These are phyloP conservation scores for Boletus sp. DNA, from an alignment of 1,284 basidiomycete species.

Conservation along the genomic window DNA sequence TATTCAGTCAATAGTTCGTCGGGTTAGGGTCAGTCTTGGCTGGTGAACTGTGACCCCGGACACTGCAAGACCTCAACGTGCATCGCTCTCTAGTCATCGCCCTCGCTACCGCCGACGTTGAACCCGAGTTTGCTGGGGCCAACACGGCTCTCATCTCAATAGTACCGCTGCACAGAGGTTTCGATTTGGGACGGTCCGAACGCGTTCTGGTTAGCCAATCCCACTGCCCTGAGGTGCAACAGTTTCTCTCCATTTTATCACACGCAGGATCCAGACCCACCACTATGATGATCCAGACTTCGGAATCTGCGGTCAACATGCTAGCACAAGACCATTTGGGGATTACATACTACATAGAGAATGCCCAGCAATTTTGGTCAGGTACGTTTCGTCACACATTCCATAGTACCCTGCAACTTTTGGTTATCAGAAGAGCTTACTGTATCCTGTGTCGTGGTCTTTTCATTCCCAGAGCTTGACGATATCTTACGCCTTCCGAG, in stretches of 20 bases:
- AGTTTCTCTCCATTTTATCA: constrained; percentile 2
- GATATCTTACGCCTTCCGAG: constrained; percentile 70
- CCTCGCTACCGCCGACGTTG: constrained; percentile 4
- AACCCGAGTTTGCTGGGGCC: constrained; percentile 6
- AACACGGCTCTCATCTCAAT: neutral
- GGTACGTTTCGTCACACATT: constrained; percentile 46
- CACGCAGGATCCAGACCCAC: neutral
- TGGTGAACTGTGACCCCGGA: constrained; percentile 19
- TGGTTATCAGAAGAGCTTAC: constrained; percentile 10
- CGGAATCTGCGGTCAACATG: constrained; percentile 18
- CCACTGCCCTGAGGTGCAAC: neutral
- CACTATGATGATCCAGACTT: constrained; percentile 18
- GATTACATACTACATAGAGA: constrained; percentile 77
- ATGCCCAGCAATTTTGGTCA: constrained; percentile 81
- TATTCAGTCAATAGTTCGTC: no score
- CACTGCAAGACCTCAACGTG: constrained; percentile 11
- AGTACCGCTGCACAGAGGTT: neutral
- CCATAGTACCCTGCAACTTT: constrained; percentile 6
- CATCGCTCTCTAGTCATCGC: neutral
- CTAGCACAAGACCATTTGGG: constrained; percentile 43
- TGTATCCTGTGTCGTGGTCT: neutral
- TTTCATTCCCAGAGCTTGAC: constrained; percentile 64
- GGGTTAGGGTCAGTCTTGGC: neutral
- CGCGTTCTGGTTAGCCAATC: neutral
- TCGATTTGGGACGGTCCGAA: neutral